Evolutionary conservation across 2,329 filamentous ascomycete genomes (phyloP).

Genomic region (Apiospora pterosperma): DNA sequence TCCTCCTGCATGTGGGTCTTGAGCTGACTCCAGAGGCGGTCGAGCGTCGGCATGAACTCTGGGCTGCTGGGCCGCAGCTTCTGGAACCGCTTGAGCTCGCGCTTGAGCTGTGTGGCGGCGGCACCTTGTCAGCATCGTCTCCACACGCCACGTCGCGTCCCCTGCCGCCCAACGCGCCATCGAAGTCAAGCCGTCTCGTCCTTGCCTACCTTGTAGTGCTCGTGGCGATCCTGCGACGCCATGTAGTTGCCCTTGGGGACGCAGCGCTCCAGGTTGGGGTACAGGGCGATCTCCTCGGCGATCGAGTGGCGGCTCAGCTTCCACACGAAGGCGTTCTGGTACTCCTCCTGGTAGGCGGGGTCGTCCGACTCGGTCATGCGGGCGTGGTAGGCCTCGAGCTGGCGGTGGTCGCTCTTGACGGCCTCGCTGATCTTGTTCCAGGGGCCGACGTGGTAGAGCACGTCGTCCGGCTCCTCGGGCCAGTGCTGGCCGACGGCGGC

Average conservation of each 20-base stretch:
- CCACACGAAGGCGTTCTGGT: constrained; percentile 50
- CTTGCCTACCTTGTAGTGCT: background rate
- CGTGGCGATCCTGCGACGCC: constrained; percentile 35
- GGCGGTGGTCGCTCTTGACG: constrained; percentile 18
- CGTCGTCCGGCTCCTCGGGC: background rate
- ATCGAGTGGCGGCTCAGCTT: constrained; percentile 48
- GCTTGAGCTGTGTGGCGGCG: constrained; percentile 38
- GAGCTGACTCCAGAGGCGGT: constrained; percentile 37
- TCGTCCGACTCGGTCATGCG: constrained; percentile 37
- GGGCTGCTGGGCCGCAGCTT: constrained; percentile 31
- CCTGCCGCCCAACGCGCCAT: background rate
- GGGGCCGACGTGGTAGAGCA: background rate
- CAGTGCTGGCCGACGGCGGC: background rate
- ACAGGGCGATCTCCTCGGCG: constrained; percentile 47
- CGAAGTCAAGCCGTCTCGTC: background rate
- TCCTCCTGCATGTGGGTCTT: constrained; percentile 39
- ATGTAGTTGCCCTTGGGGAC: constrained; percentile 34
- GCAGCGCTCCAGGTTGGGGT: constrained; percentile 41
- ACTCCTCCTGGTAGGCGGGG: constrained; percentile 38
- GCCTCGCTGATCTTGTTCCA: constrained; percentile 4
- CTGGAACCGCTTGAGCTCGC: constrained; percentile 42
- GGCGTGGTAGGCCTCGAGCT: constrained; percentile 33
- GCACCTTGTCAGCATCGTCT: background rate
- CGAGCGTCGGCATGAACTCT: constrained; percentile 38
- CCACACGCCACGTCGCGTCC: background rate